Conservation (phyloP, 805 yeast genomes). For the Nakazawaea ishiwadae region DNA sequence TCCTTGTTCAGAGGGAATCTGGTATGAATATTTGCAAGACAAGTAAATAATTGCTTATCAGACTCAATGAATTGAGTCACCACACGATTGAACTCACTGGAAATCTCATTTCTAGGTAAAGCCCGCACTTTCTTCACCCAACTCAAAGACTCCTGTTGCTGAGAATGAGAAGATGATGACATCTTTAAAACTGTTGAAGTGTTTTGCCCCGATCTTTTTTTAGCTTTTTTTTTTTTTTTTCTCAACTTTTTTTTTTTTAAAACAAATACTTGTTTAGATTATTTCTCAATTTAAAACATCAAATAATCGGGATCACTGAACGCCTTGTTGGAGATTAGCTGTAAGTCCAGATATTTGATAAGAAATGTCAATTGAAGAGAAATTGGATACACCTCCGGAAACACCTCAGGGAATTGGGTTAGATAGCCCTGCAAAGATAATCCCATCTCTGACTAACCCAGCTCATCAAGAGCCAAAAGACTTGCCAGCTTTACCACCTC, state of each 20-base stretch:
- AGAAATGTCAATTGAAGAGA: conserved; percentile 2
- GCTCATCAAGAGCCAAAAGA: not conserved
- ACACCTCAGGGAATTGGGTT: not conserved
- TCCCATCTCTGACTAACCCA: not conserved
- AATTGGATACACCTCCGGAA: not conserved
- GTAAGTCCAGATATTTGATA: no score
- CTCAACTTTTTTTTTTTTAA: not conserved
- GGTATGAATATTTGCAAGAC: not conserved
- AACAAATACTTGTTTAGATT: not conserved
- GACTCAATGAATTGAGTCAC: conserved; percentile 6
- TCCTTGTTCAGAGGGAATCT: conserved; percentile 1
- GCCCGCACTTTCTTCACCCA: conserved; percentile 9
- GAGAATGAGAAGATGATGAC: not conserved
- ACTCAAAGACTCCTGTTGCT: not conserved
- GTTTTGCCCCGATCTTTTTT: not conserved
- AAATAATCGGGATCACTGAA: no score
- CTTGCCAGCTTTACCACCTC: conserved; percentile 3
- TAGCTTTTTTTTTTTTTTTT: not conserved
- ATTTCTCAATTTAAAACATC: no score
- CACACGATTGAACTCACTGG: not conserved
- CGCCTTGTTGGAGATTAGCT: no score
- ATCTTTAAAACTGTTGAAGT: not conserved
- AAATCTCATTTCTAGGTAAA: conserved; percentile 4
- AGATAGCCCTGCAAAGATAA: conserved; percentile 4
- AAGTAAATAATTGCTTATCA: conserved; percentile 1